Evolutionary conservation across 1,139 yeast species (phyloP), one percentile per base, ranked within the genome.

Genomic region (Taiozyma sp.): DNA sequence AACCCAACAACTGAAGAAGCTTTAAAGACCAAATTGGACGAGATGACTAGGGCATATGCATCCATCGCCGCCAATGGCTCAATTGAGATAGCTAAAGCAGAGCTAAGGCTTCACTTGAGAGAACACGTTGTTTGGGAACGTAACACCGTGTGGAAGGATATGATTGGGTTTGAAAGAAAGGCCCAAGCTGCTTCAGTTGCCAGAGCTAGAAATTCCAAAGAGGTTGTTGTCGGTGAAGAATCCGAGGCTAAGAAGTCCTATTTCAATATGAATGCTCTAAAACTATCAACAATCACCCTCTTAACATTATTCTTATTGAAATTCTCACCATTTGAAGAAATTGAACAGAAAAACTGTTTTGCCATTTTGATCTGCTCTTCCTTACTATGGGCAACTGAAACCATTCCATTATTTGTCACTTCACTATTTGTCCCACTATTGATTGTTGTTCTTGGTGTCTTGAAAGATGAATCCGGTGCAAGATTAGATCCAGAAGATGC

Each of bases 91-190:
- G 87, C 93, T 26, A 79, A 77, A 52, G 75, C 79, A 37, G 95
- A 88, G 61, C 75, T 91, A 54, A 79, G 85, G 55, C 75, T 88
- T 16, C 88, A 88, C 60, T 71, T 91, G 55, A 77, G 97, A 53
- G 98, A 91, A 62, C 96, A 90, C 67, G 88, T 91, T 47, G 96
- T 90, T 19, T 91, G 96, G 95, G 97, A 90, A 68, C 79, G 98
- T 66, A 89, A 89, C 67, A 91, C 97, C 0, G 97, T 91, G 26
- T 91, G 98, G 98, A 85, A 93, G 63, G 97, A 91, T 65, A 85
- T 91, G 88, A 85, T 90, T 65, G 93, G 93, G 13, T 70, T 90
- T 62, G 97, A 91, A 67, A 80, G 95, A 63, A 83, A 78, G 54
- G 71, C 83, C 2, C 84, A 81, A 56, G 79, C 78, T 41, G 81